These are phyloP conservation scores for Lactarius trivialis DNA, from an alignment of 768 basidiomycete species.

Conservation along the genomic window DNA sequence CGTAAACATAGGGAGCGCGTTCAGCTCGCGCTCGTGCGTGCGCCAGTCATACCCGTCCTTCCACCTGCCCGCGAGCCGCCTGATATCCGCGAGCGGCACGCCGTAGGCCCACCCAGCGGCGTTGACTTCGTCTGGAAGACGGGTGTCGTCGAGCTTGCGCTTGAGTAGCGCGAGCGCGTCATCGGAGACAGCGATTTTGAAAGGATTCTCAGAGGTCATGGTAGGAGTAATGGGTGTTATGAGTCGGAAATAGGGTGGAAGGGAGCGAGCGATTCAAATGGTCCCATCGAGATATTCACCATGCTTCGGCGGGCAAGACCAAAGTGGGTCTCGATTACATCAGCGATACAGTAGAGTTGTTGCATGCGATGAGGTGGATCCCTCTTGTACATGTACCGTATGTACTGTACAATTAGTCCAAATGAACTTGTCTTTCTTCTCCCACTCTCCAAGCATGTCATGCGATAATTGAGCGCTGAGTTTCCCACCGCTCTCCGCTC, in stretches of 20 bases:
- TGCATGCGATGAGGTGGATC: too few species aligned
- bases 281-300: too few species aligned
- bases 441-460: too few species aligned
- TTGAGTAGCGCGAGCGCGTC: background rate
- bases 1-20: background rate
- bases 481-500: too few species aligned
- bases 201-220: slow-evolving; percentile 33
- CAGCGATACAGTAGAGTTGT: too few species aligned
- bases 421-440: background rate
- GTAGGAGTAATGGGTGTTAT: background rate
- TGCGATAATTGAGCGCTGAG: too few species aligned
- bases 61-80: background rate
- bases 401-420: too few species aligned
- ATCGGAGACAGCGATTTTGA: slow-evolving; percentile 33
- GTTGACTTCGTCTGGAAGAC: slow-evolving; percentile 52
- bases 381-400: background rate
- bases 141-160: slow-evolving; percentile 41
- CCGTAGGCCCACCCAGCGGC: slow-evolving; percentile 46
- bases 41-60: background rate
- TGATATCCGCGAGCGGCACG: slow-evolving; percentile 25
- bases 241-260: too few species aligned
- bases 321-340: too few species aligned
- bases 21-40: slow-evolving; percentile 29
- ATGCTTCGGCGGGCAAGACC: too few species aligned
- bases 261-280: too few species aligned